Evolutionary conservation across 2,329 filamentous ascomycete species (phyloP), one percentile per base, ranked within the genome.

Genomic region (Talaromyces sp.): DNA sequence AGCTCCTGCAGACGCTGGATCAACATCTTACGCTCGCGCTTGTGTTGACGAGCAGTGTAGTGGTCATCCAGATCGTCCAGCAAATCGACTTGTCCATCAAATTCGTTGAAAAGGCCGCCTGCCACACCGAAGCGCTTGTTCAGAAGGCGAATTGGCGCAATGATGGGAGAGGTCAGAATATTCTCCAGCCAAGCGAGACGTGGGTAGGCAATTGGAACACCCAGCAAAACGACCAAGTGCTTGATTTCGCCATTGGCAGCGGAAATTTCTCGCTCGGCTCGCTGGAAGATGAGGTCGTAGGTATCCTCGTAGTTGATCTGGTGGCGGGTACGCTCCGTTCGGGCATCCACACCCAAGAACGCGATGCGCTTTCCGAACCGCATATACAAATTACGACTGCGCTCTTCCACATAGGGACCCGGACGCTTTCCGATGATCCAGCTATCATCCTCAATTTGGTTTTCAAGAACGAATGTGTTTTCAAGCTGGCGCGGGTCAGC

Each of bases 101-200:
- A 97, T 51, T 91, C 83, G 73, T 97, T 97, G 80, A 97, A 96
- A 40, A 97, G 79, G 47, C 86, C 85, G 44, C 91, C 92, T 4
- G 88, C 88, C 40, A 96, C 75, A 51, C 93, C 93, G 61, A 97
- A 96, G 22, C 92, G 85, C 70, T 92, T 89, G 77, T 96, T 94
- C 64, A 97, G 71, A 57, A 97, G 87, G 66, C 91, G 92, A 68
- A 97, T 85, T 0, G 92, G 91, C 0, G 88, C 91, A 67, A 97
- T 92, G 20, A 97, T 63, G 0, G 93, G 92, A 55, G 90, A 95
- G 14, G 83, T 83, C 63, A 97, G 84, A 52, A 97, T 89, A 66
- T 96, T 97, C 70, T 97, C 93, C 4, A 97, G 81, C 93, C 93
- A 97, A n/a, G 92, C 94, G 49, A 97, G 80, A 63, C 93, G 90